Evolutionary conservation across 495 filamentous ascomycete species (phyloP).

Genomic region (Podospora anserina): DNA sequence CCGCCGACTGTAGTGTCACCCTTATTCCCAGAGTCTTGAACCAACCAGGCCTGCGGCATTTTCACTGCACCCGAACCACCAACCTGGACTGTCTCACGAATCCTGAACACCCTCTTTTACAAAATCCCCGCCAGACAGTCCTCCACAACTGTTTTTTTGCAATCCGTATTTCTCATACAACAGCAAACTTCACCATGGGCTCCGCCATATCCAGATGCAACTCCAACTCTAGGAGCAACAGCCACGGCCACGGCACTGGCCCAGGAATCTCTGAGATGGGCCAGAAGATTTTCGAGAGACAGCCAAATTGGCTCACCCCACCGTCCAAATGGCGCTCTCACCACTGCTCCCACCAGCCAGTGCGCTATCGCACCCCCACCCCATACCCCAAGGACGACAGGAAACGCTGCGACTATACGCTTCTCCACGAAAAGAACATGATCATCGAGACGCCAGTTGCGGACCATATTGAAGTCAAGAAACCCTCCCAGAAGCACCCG

Average conservation of each 20-base stretch:
- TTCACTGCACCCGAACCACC: constrained; percentile 3
- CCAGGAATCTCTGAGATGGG: constrained; percentile 19
- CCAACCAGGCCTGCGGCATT: constrained; percentile 20
- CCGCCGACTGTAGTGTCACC: constrained; percentile 2
- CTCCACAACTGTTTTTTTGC: neutral
- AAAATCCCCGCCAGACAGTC: neutral
- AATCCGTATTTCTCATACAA: neutral
- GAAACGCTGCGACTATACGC: constrained; percentile 10
- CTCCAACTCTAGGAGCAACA: constrained; percentile 10
- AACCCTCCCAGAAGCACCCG: neutral
- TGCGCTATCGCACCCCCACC: constrained; percentile 31
- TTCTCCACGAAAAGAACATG: constrained; percentile 21
- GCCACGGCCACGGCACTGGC: neutral
- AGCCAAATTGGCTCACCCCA: constrained; percentile 31
- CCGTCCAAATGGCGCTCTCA: constrained; percentile 23
- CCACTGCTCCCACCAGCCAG: constrained; percentile 18
- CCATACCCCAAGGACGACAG: constrained; percentile 32
- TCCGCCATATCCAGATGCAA: constrained; percentile 29
- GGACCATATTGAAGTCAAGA: constrained; percentile 18
- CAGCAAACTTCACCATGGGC: constrained; percentile 20
- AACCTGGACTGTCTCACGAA: neutral
- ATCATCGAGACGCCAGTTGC: constrained; percentile 18
- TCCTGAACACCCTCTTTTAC: constrained; percentile 4
- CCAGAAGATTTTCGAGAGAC: constrained; percentile 28
- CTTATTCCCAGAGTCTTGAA: constrained; percentile 4